Base-by-base conservation (phyloP, 345 rosid genomes). In the Eucalyptus polyanthemos region DNA sequence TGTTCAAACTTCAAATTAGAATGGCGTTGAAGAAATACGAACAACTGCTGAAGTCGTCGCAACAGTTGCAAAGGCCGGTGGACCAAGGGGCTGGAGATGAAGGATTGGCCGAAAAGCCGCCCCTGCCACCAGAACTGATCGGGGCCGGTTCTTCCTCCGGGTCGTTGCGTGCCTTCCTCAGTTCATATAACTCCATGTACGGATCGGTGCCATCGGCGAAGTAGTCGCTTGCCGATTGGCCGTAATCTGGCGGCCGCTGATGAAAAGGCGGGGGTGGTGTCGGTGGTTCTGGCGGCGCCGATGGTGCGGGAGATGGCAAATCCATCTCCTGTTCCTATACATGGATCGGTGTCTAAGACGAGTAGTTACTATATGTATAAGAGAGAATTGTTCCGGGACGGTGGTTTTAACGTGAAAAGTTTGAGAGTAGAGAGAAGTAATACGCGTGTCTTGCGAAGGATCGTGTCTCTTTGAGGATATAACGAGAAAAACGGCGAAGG, bases 21-120 rank as follows among this genome's bases (percentile, higher is more conserved):
- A 37, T 19, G 56, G 47, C 83, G 27, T 87, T 58, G 7, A 7
- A 42, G 14, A 37, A 40, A 44, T 12, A 89, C 93, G 87, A 88
- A 92, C 97, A 95, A 90, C 86, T 93, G 89, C 86, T 89, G 81
- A 90, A 16, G 86, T 95, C 95, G 17, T 89, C 85, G 76, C 92
- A 93, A 40, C 96, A 95, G 89, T 89, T 91, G 86, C 96, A 95
- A 19, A 95, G 94, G 88, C 92, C 92, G 47, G 94, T 93, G 62
- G 97, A 93, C 97, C 96, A 94, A 19, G 87, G 87, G 27, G 37
- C 40, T 22, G 87, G 65, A 37, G 40, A 11, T 76, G 83, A 76
- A 40, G 83, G 45, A 21, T 40, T 37, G 27, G 83, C 27, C 8
- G 83, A 37, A 34, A 37, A 10, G 47, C 47, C 2, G 9, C 27